These are phyloP conservation scores for Ceratocystiopsis brevicomis DNA, from an alignment of 2,329 filamentous ascomycete species.

Conservation along the genomic window DNA sequence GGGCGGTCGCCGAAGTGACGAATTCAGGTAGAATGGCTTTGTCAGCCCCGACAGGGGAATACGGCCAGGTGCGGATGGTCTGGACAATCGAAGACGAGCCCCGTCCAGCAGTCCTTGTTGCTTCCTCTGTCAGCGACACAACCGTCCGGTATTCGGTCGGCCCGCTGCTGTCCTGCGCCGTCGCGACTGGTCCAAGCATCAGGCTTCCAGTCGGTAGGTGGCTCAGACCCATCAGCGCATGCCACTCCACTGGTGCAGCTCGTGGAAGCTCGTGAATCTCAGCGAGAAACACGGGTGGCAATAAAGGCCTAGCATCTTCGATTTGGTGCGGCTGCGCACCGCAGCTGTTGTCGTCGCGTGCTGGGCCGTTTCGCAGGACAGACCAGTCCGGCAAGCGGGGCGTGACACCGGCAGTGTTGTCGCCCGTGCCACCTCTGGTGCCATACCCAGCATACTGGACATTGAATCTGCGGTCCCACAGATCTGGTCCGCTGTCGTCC, in stretches of 20 bases:
- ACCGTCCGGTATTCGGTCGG: not conserved
- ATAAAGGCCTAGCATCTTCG: not conserved
- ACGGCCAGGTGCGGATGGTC: conserved; percentile 2
- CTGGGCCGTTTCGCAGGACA: conserved; percentile 11
- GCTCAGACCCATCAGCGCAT: conserved; percentile 42
- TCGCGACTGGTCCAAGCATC: not conserved
- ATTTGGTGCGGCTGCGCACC: too few relatives aligned
- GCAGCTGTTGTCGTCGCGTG: conserved; percentile 9
- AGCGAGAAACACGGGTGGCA: conserved; percentile 54
- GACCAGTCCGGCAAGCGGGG: conserved; percentile 32
- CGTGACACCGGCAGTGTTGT: not conserved
- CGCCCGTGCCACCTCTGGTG: not conserved
- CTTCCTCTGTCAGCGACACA: not conserved
- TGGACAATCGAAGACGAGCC: not conserved
- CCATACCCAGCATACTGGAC: conserved; percentile 24
- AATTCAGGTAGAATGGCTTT: not conserved
- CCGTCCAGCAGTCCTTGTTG: not conserved
- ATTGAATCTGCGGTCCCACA: conserved; percentile 50
- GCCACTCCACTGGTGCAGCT: conserved; percentile 65
- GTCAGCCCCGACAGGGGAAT: not conserved
- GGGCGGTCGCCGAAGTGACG: too few relatives aligned
- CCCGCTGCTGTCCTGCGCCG: not conserved
- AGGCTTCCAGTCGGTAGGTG: conserved; percentile 11
- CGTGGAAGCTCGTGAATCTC: conserved; percentile 64
- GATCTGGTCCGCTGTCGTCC: conserved; percentile 33